Percentiles rank a stretch among this genome's conserved stretches.
Evolutionary conservation across 495 filamentous ascomycete genomes (phyloP).

Genomic region (Friedmanniomyces endolithicus): DNA sequence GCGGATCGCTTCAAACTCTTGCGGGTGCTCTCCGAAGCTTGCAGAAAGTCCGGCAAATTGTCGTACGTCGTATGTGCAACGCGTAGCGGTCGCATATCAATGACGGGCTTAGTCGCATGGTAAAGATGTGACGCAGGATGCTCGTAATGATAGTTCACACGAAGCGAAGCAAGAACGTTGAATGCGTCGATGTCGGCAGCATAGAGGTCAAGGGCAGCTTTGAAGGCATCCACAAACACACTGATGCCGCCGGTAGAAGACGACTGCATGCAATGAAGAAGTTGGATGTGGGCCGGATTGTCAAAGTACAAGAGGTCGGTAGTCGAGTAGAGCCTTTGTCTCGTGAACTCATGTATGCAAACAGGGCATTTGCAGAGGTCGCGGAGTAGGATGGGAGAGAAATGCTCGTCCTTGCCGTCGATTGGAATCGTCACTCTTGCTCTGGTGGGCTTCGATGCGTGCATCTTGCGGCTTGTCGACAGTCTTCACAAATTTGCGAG

Average conservation of each 20-base stretch:
- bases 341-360: neutral
- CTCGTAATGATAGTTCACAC: neutral
- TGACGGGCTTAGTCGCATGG: neutral
- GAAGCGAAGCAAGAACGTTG: neutral
- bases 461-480: too few relatives aligned
- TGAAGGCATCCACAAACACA: neutral
- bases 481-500: too few relatives aligned
- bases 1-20: neutral
- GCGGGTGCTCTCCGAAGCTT: neutral
- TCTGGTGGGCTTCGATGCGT: too few relatives aligned
- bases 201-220: neutral
- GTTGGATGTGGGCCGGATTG: neutral
- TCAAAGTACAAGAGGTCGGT: neutral
- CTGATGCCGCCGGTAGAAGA: neutral
- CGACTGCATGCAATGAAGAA: neutral
- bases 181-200: neutral
- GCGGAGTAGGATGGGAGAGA: neutral
- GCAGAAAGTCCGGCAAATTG: neutral
- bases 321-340: neutral
- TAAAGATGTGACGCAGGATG: neutral
- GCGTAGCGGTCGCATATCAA: neutral
- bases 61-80: neutral
- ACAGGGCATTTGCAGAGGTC: neutral
- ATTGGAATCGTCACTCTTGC: too few relatives aligned
- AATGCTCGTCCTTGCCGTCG: neutral